Conservation (phyloP, 768 basidiomycete species). For the Dendrothele bispora region DNA sequence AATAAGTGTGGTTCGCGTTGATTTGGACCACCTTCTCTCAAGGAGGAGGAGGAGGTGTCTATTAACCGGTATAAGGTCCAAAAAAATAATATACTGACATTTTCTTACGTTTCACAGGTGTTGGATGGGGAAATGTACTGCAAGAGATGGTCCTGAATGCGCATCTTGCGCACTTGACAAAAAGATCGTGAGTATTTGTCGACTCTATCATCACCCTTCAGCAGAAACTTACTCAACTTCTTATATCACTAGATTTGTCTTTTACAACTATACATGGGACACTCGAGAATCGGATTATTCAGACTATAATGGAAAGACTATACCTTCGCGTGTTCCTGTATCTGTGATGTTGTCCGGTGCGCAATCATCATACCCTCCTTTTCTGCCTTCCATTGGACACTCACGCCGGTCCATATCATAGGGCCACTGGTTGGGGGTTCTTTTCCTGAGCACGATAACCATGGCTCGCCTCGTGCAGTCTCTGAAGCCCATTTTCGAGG, state of each 20-base stretch:
- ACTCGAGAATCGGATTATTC: slow-evolving; percentile 40
- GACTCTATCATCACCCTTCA: no score
- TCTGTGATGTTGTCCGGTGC: slow-evolving; percentile 52
- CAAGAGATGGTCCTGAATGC: slow-evolving; percentile 58
- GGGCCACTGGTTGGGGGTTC: slow-evolving; percentile 46
- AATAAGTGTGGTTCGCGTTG: no score
- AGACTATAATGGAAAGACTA: slow-evolving; percentile 46
- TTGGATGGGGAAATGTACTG: slow-evolving; percentile 64
- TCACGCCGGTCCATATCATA: slow-evolving; percentile 14
- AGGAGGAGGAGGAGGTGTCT: no score
- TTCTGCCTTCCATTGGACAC: no score
- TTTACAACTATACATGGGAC: slow-evolving; percentile 60
- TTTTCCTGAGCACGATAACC: slow-evolving; percentile 32
- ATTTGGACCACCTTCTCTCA: slow-evolving; percentile 33
- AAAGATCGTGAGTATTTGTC: slow-evolving; percentile 51
- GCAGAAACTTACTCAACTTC: background rate
- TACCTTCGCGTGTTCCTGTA: slow-evolving; percentile 55
- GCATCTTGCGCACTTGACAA: slow-evolving; percentile 44
- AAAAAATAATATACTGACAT: no score
- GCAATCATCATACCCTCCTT: slow-evolving; percentile 9
- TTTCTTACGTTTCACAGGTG: slow-evolving; percentile 31
- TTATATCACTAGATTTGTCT: slow-evolving; percentile 43
- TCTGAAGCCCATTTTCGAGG: slow-evolving; percentile 37
- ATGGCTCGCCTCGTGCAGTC: slow-evolving; percentile 42
- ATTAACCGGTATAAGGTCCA: no score